phyloP scores from a whole-genome alignment of 352 stramenopile genomes.

The Plasmopara muralis region DNA sequence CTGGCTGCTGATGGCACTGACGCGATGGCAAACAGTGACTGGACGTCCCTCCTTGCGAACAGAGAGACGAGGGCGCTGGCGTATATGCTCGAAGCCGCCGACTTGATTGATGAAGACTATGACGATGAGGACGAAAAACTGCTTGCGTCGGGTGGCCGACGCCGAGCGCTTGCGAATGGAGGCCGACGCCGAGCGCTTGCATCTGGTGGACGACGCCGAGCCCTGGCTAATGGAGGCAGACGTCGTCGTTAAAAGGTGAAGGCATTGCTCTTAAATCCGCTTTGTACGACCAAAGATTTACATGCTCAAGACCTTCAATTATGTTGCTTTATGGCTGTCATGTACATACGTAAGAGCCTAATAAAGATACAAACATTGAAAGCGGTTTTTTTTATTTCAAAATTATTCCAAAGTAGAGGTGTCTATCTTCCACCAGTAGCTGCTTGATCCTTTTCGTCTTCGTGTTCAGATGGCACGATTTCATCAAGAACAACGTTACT shows the following conservation, averaged over 20 bases:
- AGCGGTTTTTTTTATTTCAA: neutral
- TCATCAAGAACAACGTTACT: constrained; percentile 10
- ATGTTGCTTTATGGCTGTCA: neutral
- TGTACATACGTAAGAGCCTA: neutral
- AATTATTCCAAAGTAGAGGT: neutral
- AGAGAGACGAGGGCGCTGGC: neutral
- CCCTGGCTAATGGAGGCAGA: neutral
- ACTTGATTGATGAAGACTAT: neutral
- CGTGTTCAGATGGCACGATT: constrained; percentile 6
- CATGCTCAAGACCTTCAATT: neutral
- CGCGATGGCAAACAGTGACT: neutral
- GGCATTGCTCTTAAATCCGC: neutral
- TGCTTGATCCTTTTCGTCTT: constrained; percentile 15
- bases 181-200: neutral
- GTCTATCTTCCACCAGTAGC: constrained; percentile 21
- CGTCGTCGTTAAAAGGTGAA: neutral
- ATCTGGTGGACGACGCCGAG: neutral
- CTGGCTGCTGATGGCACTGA: neutral
- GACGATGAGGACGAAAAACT: neutral
- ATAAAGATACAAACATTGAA: neutral
- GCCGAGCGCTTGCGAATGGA: neutral
- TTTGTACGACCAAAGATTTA: neutral
- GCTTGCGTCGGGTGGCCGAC: neutral
- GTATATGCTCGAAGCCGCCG: neutral
- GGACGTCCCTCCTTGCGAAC: neutral